Conservation (phyloP, 352 stramenopile genomes). For the Globisporangium alternatum region DNA sequence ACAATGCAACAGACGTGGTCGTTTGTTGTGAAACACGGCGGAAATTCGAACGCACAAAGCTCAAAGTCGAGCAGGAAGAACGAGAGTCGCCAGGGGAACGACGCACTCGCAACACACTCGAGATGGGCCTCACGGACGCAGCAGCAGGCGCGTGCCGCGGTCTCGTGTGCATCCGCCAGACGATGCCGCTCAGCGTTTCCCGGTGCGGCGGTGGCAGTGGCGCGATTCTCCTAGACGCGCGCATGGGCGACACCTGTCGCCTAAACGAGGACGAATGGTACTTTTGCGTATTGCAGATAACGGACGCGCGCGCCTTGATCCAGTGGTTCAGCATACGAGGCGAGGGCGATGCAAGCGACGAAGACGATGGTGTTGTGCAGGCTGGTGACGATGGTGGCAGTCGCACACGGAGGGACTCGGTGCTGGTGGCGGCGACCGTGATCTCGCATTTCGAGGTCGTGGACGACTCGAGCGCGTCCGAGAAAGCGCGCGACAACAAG, state of each 20-base stretch:
- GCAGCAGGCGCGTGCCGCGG: conserved; percentile 23
- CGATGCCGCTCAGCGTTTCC: conserved; percentile 20
- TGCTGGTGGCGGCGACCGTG: conserved; percentile 29
- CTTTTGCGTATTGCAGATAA: conserved; percentile 28
- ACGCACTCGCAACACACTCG: background rate
- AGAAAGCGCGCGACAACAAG: conserved; percentile 8
- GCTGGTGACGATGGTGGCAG: background rate
- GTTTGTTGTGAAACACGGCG: too few species aligned
- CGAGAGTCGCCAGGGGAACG: background rate
- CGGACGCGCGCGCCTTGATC: conserved; percentile 18
- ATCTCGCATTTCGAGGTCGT: conserved; percentile 46
- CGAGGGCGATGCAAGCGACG: conserved; percentile 26
- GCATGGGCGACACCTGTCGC: conserved; percentile 13
- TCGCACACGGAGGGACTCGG: conserved; percentile 14
- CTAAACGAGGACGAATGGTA: conserved; percentile 50
- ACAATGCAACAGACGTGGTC: too few species aligned
- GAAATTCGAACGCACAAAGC: background rate
- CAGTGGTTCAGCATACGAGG: conserved; percentile 42
- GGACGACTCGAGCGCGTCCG: conserved; percentile 25
- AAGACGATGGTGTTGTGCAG: conserved; percentile 17
- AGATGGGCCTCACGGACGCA: conserved; percentile 2
- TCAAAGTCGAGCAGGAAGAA: background rate
- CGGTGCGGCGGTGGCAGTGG: background rate
- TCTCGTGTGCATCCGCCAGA: conserved; percentile 42
- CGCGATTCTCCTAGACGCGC: conserved; percentile 14